These are phyloP conservation scores for Gastrolobium bilobum DNA, from an alignment of 306 rosid genomes.

Conservation along the genomic window DNA sequence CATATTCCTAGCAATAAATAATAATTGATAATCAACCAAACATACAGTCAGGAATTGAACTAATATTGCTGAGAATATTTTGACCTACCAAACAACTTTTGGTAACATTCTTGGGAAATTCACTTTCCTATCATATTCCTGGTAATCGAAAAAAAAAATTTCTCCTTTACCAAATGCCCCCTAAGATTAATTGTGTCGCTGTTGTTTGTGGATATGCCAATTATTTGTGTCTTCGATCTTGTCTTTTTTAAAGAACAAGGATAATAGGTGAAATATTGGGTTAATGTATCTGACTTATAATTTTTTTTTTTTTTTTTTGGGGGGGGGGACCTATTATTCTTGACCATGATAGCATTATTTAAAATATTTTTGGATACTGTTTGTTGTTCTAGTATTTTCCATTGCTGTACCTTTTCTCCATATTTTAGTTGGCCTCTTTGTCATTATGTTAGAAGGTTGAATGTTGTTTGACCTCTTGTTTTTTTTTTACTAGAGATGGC, in stretches of 20 bases:
- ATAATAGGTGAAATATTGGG: conserved; percentile 2
- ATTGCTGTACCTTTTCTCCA: not conserved
- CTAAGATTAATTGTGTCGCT: not conserved
- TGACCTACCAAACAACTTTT: no score
- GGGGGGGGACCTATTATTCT: conserved; percentile 20
- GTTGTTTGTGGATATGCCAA: conserved; percentile 30
- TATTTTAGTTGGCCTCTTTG: not conserved
- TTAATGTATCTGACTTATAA: conserved; percentile 7
- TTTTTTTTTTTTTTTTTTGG: not conserved
- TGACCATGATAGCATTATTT: not conserved
- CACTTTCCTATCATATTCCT: no score
- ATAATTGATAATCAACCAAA: no score
- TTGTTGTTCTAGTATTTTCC: conserved; percentile 10
- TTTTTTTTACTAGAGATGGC: conserved; percentile 65
- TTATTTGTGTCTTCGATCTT: conserved; percentile 1
- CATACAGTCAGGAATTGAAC: no score
- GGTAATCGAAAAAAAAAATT: no score
- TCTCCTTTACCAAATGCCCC: no score
- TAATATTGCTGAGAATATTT: no score
- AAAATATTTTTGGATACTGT: not conserved
- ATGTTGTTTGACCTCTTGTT: conserved; percentile 33
- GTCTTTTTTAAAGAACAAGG: conserved; percentile 6
- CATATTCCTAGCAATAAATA: no score
- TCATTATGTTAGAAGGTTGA: conserved; percentile 12
- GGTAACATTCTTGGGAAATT: no score